Evolutionary conservation across 2,329 filamentous ascomycete species (phyloP).

Genomic region (Aureobasidium namibiae): DNA sequence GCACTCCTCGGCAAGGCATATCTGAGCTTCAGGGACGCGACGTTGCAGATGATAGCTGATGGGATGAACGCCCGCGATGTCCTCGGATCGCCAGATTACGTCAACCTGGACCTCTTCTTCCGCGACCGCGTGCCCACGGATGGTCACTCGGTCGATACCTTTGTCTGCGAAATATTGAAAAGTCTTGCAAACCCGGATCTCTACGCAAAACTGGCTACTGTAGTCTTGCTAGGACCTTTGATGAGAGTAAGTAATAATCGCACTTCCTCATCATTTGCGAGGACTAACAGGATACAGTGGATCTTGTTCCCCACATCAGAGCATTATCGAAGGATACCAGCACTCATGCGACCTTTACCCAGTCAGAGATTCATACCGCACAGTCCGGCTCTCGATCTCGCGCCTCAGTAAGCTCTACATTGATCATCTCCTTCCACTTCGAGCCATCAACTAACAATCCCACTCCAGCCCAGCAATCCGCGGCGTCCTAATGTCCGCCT

Average conservation of each 20-base stretch:
- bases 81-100: not conserved
- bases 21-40: conserved; percentile 2
- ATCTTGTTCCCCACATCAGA: conserved; percentile 8
- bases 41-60: conserved; percentile 5
- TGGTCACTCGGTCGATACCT: not conserved
- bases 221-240: not conserved
- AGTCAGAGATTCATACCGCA: conserved; percentile 12
- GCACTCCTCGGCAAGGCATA: not conserved
- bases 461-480: conserved; percentile 1
- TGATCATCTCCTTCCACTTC: not conserved
- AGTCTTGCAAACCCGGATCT: conserved; percentile 5
- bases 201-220: not conserved
- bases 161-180: conserved; percentile 7
- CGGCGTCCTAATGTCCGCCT: not conserved
- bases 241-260: not conserved
- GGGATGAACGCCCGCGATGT: not conserved
- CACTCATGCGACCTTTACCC: conserved; percentile 5
- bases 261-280: not conserved
- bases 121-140: not conserved
- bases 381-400: conserved; percentile 6
- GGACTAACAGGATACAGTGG: not conserved
- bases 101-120: conserved; percentile 9
- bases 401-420: not conserved
- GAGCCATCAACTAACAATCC: not conserved
- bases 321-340: conserved; percentile 10